Evolutionary conservation across 768 basidiomycete genomes (phyloP), one percentile per base, ranked within the genome.

Genomic region (Rhodotorula babjevae): DNA sequence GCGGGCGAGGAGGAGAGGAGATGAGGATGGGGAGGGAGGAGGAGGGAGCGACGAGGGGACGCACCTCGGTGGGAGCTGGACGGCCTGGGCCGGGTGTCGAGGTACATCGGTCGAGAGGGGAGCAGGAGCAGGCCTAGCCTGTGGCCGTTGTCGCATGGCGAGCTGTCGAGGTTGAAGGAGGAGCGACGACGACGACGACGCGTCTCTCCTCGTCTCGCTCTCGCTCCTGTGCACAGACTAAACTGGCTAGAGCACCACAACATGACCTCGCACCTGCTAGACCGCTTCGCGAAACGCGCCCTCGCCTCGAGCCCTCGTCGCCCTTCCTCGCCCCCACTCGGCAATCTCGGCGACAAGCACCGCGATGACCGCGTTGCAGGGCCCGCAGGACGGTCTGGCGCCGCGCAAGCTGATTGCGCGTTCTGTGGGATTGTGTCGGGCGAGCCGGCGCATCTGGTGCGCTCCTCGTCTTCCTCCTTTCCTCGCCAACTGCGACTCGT

Each of bases 201-300:
- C 44, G 44, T 46, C 14, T 14, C 44, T 46, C 44, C 14, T 46
- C 44, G 8, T 12, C 44, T 46, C 18, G 8, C 12, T 19, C 47
- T 14, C 12, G 47, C 47, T 49, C 47, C 44, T 9, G 6, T 46
- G 14, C 6, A 46, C 44, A 19, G 49, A 2, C 23, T 5, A 10
- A 49, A 19, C 12, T 9, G 49, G 3, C 49, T 9, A 19, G 36
- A n/a, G 23, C 40, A 53, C 44, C 12, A 27, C 50, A 2, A 1
- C 1, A 72, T 72, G 71, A 68, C 71, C 5, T 68, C 67, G 5
- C 71, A 72, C 44, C 27, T 64, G 27, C 57, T 72, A 23, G 44
- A 61, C 29, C 50, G 61, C 59, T 73, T 73, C 29, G 36, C 25
- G 3, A 40, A 29, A 1, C 55, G 67, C 46, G 67, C 67, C 7